Conservation (phyloP, 148 eudicot species). For the Chenopodium suecicum region DNA sequence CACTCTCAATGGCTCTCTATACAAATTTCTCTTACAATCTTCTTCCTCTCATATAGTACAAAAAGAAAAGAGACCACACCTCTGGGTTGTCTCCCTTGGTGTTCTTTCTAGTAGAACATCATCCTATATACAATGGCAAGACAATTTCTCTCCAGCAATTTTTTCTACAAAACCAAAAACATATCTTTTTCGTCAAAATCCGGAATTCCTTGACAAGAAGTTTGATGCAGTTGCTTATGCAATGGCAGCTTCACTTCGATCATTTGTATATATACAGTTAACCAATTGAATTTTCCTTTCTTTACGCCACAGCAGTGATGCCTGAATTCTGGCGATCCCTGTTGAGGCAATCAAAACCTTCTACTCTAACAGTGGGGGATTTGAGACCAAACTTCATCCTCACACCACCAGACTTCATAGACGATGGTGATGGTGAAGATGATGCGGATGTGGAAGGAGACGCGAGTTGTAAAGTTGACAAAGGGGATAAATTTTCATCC, state of each 20-base stretch:
- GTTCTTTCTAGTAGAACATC: slow-evolving; percentile 23
- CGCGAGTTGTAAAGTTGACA: slow-evolving; percentile 38
- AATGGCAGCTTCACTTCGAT: slow-evolving; percentile 12
- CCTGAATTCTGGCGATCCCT: slow-evolving; percentile 55
- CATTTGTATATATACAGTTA: slow-evolving; percentile 40
- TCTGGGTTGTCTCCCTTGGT: slow-evolving; percentile 1
- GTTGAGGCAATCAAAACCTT: slow-evolving; percentile 61
- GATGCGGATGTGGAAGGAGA: slow-evolving; percentile 38
- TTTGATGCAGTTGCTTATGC: slow-evolving; percentile 22
- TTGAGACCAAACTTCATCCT: slow-evolving; percentile 53
- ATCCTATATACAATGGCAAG: slow-evolving; percentile 34
- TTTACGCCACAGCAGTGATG: slow-evolving; percentile 50
- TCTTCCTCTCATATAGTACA: slow-evolving; percentile 25
- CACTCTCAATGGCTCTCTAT: slow-evolving; percentile 25
- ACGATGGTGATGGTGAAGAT: slow-evolving; percentile 42
- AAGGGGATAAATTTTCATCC: slow-evolving; percentile 35
- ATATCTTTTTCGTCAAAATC: slow-evolving; percentile 25
- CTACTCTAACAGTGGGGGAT: slow-evolving; percentile 59
- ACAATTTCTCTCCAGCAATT: slow-evolving; percentile 17
- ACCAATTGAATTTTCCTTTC: slow-evolving; percentile 28
- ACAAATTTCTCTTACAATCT: slow-evolving; percentile 30
- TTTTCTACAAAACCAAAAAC: slow-evolving; percentile 25
- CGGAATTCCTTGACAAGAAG: slow-evolving; percentile 2
- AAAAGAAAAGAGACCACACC: slow-evolving; percentile 11
- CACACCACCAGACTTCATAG: slow-evolving; percentile 42